Conservation (phyloP, 1,284 basidiomycete species). For the Pascua guehoae region DNA sequence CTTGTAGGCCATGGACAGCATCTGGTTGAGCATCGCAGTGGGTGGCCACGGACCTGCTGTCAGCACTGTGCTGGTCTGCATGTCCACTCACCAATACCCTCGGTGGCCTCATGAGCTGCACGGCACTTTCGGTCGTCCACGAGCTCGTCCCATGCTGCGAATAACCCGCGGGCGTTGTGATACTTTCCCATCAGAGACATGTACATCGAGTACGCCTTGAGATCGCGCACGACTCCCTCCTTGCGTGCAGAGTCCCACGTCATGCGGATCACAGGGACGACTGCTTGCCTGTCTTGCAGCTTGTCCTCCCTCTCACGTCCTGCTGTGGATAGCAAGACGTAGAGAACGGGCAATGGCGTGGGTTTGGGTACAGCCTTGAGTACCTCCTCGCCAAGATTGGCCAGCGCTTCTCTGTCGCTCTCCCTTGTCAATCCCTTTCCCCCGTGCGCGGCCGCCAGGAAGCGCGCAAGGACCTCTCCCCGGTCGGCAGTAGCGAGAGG, state of each 20-base stretch:
- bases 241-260: constrained; percentile 29
- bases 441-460: background rate
- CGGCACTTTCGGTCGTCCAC: constrained; percentile 28
- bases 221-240: constrained; percentile 30
- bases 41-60: constrained; percentile 34
- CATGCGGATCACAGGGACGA: constrained; percentile 4
- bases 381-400: background rate
- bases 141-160: constrained; percentile 40
- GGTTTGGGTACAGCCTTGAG: constrained; percentile 11
- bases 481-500: background rate
- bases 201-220: constrained; percentile 44
- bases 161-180: constrained; percentile 33
- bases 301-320: constrained; percentile 1
- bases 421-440: background rate
- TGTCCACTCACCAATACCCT: too few relatives aligned
- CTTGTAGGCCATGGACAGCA: constrained; percentile 37
- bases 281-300: constrained; percentile 2
- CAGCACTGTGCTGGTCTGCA: background rate
- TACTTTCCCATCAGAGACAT: constrained; percentile 38
- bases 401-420: background rate
- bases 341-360: constrained; percentile 19
- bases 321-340: constrained; percentile 5
- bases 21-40: constrained; percentile 38
- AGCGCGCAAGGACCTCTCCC: constrained; percentile 2
- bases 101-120: constrained; percentile 16